Evolutionary conservation across 2,329 filamentous ascomycete genomes (phyloP), one percentile per base, ranked within the genome.

Genomic region (Exophiala bonariae): DNA sequence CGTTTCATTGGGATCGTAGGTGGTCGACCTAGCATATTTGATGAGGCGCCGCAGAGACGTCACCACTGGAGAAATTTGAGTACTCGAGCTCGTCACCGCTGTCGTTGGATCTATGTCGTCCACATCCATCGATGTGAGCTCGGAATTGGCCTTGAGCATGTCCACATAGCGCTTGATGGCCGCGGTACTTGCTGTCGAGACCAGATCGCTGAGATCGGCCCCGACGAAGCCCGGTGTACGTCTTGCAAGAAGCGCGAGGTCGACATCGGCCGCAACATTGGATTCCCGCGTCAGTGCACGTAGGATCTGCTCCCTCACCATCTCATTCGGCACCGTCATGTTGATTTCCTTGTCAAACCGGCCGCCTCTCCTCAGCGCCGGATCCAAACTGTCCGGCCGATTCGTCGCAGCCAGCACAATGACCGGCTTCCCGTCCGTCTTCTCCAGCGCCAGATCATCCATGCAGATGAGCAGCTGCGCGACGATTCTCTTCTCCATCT

Each of bases 341-440:
- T 91, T 90, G 57, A 96, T 86, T 59, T 90, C 91, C 49, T 82
- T 84, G 58, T 89, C 86, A 63, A 95, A 96, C 41, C 85, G 77
- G 8, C 86, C 91, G 44, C 81, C 84, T 65, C 84, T 79, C 59
- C 85, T 79, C 23, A 95, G 71, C 0, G 84, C 83, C 1, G 90
- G 85, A 61, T 97, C 89, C 28, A 99, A 75, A 58, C 86, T 89
- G 61, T 96, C 89, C 0, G 90, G 87, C 28, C 86, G 79, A 64
- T 95, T 96, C 0, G 92, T 96, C 2, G 93, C 93, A 1, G 91
- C 93, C 41, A 97, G 79, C 11, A 96, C 88, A 23, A 97, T 85
- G 7, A 97, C 88, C 1, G 87, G 86, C 62, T 88, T 88, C 2
- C 82, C 83, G 11, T 81, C 82, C 3, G 85, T 84, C 53, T 84